Evolutionary conservation across 2,329 filamentous ascomycete species (phyloP), one percentile per base, ranked within the genome.

Genomic region (Hymenoscyphus infarciens): DNA sequence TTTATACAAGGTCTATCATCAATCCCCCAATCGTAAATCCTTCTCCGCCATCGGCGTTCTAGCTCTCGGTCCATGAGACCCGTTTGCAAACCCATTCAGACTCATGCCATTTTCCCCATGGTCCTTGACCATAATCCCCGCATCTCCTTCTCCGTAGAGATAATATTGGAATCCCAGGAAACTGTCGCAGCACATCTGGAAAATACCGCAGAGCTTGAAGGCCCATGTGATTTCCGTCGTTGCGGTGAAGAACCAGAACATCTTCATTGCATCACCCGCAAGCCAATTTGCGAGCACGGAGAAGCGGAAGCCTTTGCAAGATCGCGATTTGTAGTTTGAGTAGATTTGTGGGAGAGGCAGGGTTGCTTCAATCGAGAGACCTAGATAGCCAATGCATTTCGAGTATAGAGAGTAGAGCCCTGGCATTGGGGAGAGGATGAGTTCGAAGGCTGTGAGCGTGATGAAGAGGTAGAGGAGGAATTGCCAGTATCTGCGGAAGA

Each of bases 171-270:
- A 74, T 1, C 90, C 91, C 55, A 95, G 80, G 66, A 90, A 87
- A 57, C 81, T 77, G 77, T 96, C 91, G 76, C 91, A 94, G 25
- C 78, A 79, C 22, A 90, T 89, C 79, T 95, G 91, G 76, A 95
- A 92, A 61, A 92, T 81, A 67, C 89, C 91, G 73, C 90, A 94
- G 22, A 91, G 77, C 79, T 94, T 94, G 77, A 95, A 96, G 1
- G 89, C 86, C 82, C 83, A 83, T 0, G 91, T 90, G 35, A 95
- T 91, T 70, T 83, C 80, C 3, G 84, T 84, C 1, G 82, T 84
- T 1, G 88, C 84, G 1, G 87, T 90, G 65, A 93, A 89, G 78
- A 94, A 95, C 86, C 86, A 89, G 71, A 92, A 90, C 82, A 94
- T 89, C 81, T 96, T 96, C 87, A 95, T 92, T 8, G 84, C 81